A percentile compares a stretch with the other conserved stretches of the same genome.
Conservation (phyloP, 78 protist genomes). For the Dictyostelium citrinum region DNA sequence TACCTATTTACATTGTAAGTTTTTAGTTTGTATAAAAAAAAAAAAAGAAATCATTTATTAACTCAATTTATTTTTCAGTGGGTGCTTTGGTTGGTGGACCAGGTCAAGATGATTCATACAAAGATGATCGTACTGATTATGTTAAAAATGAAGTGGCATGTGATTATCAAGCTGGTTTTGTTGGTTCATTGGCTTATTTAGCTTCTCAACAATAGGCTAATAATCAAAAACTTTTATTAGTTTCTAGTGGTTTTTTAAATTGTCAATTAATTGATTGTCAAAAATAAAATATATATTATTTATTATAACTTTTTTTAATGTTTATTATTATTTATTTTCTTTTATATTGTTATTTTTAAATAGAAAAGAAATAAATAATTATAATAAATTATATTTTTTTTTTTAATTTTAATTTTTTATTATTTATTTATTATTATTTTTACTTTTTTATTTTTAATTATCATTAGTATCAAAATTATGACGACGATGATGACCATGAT, state of each 20-base stretch:
- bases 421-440: neutral
- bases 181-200: constrained; percentile 16
- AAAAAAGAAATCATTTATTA: neutral
- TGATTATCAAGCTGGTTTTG: constrained; percentile 67
- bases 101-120: constrained; percentile 10
- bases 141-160: constrained; percentile 51
- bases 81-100: constrained; percentile 31
- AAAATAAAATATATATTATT: too few species aligned
- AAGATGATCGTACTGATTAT: constrained; percentile 40
- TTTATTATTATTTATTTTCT: too few species aligned
- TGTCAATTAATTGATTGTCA: too few species aligned
- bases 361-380: too few species aligned
- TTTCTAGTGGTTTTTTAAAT: too few species aligned
- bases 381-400: too few species aligned
- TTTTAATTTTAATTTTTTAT: neutral
- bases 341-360: too few species aligned
- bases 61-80: neutral
- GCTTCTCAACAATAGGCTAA: constrained; percentile 16
- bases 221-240: neutral
- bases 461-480: neutral
- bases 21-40: too few species aligned
- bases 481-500: neutral
- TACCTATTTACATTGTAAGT: constrained; percentile 1
- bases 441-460: neutral
- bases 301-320: too few species aligned